phyloP scores from a whole-genome alignment of 495 filamentous ascomycete species.

The Penicillium paxilli region DNA sequence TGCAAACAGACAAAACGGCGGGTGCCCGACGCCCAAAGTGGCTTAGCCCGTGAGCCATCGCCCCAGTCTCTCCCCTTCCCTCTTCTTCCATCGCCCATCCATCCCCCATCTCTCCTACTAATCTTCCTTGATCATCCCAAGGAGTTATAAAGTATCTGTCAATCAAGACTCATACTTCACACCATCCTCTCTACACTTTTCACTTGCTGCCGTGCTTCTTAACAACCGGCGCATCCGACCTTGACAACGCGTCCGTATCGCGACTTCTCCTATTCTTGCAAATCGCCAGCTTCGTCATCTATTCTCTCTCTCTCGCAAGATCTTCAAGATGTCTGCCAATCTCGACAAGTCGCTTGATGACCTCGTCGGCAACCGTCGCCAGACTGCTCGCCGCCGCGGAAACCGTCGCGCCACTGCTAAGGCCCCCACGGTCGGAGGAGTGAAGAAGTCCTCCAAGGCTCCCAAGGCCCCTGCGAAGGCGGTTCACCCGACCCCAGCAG shows the following conservation, averaged over 20 bases:
- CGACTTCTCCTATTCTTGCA: conserved; percentile 12
- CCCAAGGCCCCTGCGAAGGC: conserved; percentile 63
- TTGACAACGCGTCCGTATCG: conserved; percentile 16
- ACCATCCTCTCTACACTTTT: not conserved
- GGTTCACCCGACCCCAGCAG: conserved; percentile 60
- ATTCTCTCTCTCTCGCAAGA: conserved; percentile 7
- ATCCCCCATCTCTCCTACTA: conserved; percentile 8
- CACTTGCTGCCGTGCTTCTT: not conserved
- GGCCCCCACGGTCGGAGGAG: conserved; percentile 67
- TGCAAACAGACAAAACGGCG: conserved; percentile 20
- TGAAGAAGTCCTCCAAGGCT: conserved; percentile 74
- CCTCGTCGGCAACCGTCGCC: conserved; percentile 78
- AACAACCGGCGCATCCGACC: conserved; percentile 1
- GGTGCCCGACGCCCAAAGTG: conserved; percentile 13
- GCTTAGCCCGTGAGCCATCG: conserved; percentile 6
- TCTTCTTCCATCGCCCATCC: conserved; percentile 11
- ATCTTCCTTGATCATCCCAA: not conserved
- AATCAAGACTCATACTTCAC: not conserved
- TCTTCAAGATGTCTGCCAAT: conserved; percentile 75
- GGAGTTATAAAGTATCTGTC: not conserved
- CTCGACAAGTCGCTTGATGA: conserved; percentile 95
- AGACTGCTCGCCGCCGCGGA: conserved; percentile 55
- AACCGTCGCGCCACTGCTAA: conserved; percentile 55
- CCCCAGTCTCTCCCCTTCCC: conserved; percentile 17
- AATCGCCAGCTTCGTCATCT: conserved; percentile 18